Percentiles rank a stretch among this genome's conserved stretches.
Evolutionary conservation across 106 monocot genomes (phyloP).

Genomic region (Platanthera zijinensis): DNA sequence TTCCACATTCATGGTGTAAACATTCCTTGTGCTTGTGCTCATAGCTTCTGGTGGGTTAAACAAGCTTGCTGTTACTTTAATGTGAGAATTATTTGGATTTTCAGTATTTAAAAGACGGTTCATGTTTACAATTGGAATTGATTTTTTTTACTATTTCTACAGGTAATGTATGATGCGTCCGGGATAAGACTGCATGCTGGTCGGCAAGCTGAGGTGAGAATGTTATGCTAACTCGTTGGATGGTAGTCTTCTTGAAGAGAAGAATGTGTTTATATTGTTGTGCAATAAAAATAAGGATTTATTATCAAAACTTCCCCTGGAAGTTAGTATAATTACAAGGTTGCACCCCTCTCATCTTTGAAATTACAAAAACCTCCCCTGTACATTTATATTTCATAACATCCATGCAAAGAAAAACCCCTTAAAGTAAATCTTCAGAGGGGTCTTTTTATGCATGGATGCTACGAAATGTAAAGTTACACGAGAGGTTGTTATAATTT

Average conservation of each 20-base stretch:
- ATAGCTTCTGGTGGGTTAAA: not conserved
- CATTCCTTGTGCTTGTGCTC: not conserved
- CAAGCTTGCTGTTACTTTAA: not conserved
- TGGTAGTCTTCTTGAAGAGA: not conserved
- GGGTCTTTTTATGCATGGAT: too few species aligned
- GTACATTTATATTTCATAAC: too few species aligned
- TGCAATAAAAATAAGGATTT: too few species aligned
- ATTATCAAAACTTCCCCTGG: too few species aligned
- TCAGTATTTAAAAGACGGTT: not conserved
- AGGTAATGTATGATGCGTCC: constrained; percentile 86
- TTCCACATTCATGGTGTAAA: not conserved
- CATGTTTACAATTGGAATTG: not conserved
- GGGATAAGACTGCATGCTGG: constrained; percentile 64
- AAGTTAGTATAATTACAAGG: too few species aligned
- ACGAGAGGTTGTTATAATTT: too few species aligned
- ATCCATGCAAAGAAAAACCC: too few species aligned
- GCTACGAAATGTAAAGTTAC: too few species aligned
- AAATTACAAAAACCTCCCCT: too few species aligned
- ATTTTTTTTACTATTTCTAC: constrained; percentile 3
- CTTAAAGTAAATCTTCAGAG: too few species aligned
- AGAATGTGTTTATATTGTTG: too few species aligned
- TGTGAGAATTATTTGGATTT: not conserved
- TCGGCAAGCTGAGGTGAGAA: constrained; percentile 66
- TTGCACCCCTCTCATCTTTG: too few species aligned
- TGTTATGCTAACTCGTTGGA: not conserved